Base-by-base conservation (phyloP, 495 filamentous ascomycete genomes). In the Melanomma pulvis-pyrius region DNA sequence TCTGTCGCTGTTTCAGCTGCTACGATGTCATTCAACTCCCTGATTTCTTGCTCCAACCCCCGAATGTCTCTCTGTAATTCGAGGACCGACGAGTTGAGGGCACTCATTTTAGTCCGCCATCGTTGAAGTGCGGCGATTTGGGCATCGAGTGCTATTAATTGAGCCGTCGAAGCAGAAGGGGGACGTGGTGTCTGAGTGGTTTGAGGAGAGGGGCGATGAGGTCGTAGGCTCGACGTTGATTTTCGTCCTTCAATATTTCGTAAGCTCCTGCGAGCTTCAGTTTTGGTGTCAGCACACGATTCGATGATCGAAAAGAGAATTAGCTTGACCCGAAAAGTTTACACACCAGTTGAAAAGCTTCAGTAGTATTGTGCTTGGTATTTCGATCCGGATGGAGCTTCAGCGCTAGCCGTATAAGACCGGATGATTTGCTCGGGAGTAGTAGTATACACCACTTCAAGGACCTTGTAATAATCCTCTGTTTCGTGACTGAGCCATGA, bases 361-460 rank as follows among this genome's bases (percentile, higher is more conserved):
- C 66, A 25, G 75, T 77, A 64, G 75, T 56, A 67, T 75, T 63
- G 41, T 71, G 60, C 56, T 25, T 62, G 2, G 59, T n/a, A 36
- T 76, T 77, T 26, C 71, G 56, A 60, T 77, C 75, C 29, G 74
- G 74, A 69, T 77, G 74, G 59, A 72, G 74, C 58, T 74, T 65
- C 26, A 74, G 53, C 49, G 75, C 75, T 49, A 77, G 71, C 30
- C 67, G 61, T 70, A 53, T 77, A 71, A 48, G 71, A 71, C 55
- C 59, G 55, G 28, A 34, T 67, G 56, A 78, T 73, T 21, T 68
- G 19, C 46, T 77, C 65, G n/a, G 57, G 3, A 5, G 68, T 68
- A 52, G 76, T 74, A 61, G 46, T 73, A 46, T 75, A 63, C 34
- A 44, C 67, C 8, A 78, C 59, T 58, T 74, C 70, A 30, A 78